Evolutionary conservation across 2,329 filamentous ascomycete species (phyloP).

Genomic region (Aspergillus tamarii): DNA sequence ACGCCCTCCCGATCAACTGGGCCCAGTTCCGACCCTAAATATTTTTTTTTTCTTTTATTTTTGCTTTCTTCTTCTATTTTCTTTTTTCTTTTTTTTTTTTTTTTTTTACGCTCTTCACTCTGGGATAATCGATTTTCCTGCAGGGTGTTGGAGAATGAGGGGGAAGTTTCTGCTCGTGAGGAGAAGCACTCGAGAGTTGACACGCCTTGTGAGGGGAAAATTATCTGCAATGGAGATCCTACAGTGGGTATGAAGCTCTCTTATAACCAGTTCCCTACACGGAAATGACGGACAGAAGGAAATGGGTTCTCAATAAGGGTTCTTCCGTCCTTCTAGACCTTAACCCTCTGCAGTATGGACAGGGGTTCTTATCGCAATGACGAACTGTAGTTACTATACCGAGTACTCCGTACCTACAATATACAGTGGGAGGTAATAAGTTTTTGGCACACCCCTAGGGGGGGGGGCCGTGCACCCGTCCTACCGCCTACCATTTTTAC

Average conservation of each 20-base stretch:
- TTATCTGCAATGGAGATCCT: not conserved
- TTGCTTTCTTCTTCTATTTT: no score
- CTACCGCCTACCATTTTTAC: no score
- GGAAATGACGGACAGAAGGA: conserved; percentile 1
- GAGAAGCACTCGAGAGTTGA: conserved; percentile 10
- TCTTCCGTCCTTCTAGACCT: not conserved
- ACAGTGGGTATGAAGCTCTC: not conserved
- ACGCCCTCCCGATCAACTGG: not conserved
- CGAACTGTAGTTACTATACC: not conserved
- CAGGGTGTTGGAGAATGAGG: conserved; percentile 10
- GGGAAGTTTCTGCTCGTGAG: conserved; percentile 14
- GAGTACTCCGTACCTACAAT: not conserved
- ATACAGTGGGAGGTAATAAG: no score
- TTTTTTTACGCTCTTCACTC: not conserved
- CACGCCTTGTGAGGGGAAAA: conserved; percentile 20
- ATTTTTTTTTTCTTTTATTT: not conserved
- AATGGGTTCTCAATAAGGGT: not conserved
- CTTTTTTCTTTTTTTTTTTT: not conserved
- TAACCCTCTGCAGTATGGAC: not conserved
- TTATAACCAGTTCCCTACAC: not conserved
- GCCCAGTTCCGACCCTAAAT: not conserved
- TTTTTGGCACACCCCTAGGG: no score
- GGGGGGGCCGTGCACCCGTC: no score
- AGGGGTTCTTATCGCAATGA: not conserved
- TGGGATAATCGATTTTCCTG: not conserved